Conservation (phyloP, 2,329 filamentous ascomycete species). For the Sarocladium oryzae region DNA sequence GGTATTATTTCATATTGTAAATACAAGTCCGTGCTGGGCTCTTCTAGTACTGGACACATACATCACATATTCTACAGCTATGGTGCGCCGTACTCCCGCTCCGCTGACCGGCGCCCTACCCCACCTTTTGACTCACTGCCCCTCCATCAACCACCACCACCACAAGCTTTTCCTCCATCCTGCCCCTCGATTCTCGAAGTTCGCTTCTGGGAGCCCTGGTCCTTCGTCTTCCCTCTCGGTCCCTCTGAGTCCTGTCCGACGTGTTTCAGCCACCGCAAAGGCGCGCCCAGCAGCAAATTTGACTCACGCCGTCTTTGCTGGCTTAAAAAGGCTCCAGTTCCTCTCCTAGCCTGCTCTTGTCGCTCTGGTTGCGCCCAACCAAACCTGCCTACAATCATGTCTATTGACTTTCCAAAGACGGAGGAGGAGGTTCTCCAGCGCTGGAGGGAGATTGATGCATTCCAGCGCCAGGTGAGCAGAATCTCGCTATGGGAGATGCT, state of each 20-base stretch:
- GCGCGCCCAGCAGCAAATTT: neutral
- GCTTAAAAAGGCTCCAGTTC: slow-evolving; percentile 3
- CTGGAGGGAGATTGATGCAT: slow-evolving; percentile 91
- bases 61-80: no score
- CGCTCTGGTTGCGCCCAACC: slow-evolving; percentile 1
- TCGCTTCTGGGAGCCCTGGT: neutral
- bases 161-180: slow-evolving; percentile 6
- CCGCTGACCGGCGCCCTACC: neutral
- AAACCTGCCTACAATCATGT: slow-evolving; percentile 45
- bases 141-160: slow-evolving; percentile 8
- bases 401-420: slow-evolving; percentile 87
- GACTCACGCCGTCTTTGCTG: neutral
- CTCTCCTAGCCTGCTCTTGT: neutral
- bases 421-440: slow-evolving; percentile 77
- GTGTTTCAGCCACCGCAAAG: neutral
- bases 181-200: slow-evolving; percentile 2
- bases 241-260: neutral
- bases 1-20: no score
- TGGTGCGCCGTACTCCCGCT: neutral
- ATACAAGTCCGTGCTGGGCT: no score
- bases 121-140: slow-evolving; percentile 8
- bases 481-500: neutral
- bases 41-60: no score
- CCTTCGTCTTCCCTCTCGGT: neutral
- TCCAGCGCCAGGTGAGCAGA: slow-evolving; percentile 67